Conservation (phyloP, 441 rosid genomes). For the Aquilaria agallochum region DNA sequence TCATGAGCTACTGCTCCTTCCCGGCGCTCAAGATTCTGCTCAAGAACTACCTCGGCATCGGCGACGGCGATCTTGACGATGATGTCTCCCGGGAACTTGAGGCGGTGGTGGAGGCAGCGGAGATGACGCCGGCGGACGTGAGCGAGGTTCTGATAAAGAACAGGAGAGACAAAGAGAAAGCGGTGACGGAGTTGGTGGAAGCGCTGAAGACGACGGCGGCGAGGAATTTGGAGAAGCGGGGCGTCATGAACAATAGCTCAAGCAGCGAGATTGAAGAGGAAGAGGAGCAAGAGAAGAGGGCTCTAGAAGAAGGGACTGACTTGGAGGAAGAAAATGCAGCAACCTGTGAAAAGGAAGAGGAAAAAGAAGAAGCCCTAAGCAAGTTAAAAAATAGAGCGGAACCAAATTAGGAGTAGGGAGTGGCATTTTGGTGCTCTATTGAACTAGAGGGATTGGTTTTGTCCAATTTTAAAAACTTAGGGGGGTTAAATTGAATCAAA, state of each 20-base stretch:
- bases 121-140: slow-evolving; percentile 92
- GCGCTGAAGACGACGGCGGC: slow-evolving; percentile 45
- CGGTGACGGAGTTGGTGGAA: slow-evolving; percentile 52
- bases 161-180: slow-evolving; percentile 43
- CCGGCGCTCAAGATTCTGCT: slow-evolving; percentile 63
- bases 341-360: slow-evolving; percentile 29
- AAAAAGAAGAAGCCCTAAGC: slow-evolving; percentile 18
- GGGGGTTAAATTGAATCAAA: no score
- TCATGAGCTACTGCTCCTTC: slow-evolving; percentile 72
- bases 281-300: slow-evolving; percentile 70
- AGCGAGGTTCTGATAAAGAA: slow-evolving; percentile 81
- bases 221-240: slow-evolving; percentile 31
- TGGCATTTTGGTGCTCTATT: neutral
- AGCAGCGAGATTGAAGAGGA: slow-evolving; percentile 35
- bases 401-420: neutral
- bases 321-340: slow-evolving; percentile 18
- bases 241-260: slow-evolving; percentile 21
- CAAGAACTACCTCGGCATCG: slow-evolving; percentile 55
- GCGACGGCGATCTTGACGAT: slow-evolving; percentile 28
- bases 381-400: slow-evolving; percentile 7
- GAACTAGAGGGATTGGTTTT: no score
- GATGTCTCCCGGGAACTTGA: slow-evolving; percentile 35
- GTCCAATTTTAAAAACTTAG: no score
- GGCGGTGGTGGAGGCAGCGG: slow-evolving; percentile 46
- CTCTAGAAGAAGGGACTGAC: slow-evolving; percentile 47